Base-by-base conservation (phyloP, 306 rosid species). In the Corylus heterophylla region DNA sequence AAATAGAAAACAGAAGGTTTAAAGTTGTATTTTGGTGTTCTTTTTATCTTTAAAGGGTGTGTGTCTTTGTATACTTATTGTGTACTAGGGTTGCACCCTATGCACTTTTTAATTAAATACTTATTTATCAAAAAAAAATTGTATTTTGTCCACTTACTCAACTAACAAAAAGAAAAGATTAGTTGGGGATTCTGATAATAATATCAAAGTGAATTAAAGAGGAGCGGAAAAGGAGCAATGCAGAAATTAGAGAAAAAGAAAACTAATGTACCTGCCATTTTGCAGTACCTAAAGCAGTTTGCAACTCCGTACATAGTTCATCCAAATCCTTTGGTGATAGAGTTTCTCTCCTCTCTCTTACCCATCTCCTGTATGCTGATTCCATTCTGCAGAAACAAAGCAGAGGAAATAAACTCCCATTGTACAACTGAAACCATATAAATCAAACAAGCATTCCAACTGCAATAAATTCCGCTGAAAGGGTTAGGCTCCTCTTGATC, bases 271-370 rank as follows among this genome's bases (percentile, higher is more conserved):
- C 98, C 97, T 95, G 98, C 98, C 98, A 95, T 85, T 95, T 95
- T 10, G 98, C 97, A 27, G 98, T 92, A 59, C 98, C 98, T 79
- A 95, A 81, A 82, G 98, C 91, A 84, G 98, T 93, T 91, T 93
- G 98, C 73, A 95, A 79, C 87, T 92, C 98, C 83, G 94, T 89
- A 80, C 89, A 78, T 51, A 88, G 89, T 85, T 85, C 94, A 83
- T 95, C 88, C 76, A 91, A 86, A 79, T 85, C 80, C 67, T 79
- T 79, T 0, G 83, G 72, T 63, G 58, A 69, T 68, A 85, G 77
- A 54, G 79, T 85, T 82, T 86, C 93, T 84, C 87, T 90, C 88
- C 87, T 95, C 86, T 84, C 86, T 74, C 93, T 85, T 66, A 88
- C 74, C 98, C 98, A 95, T 66, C 88, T 84, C 85, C 97, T 81